These are phyloP conservation scores for Jackrogersella minutella DNA, from an alignment of 495 filamentous ascomycete genomes.

Conservation along the genomic window DNA sequence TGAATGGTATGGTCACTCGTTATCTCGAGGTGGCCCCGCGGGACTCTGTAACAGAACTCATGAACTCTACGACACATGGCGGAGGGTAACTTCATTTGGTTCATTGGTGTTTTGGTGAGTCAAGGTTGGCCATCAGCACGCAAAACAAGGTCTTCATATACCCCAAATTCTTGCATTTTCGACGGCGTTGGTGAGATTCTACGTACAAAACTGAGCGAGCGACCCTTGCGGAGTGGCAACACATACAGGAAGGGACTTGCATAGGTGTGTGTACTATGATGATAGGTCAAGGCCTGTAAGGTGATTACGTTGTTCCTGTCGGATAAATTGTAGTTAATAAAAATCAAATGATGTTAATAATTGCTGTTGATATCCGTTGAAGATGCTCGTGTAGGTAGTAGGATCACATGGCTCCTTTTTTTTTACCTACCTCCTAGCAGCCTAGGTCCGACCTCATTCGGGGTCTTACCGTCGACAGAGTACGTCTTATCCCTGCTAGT, in stretches of 20 bases:
- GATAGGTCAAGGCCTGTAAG: neutral
- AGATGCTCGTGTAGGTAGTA: neutral
- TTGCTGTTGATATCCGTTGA: neutral
- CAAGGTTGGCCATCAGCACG: neutral
- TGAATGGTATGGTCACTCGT: neutral
- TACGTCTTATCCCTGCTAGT: constrained; percentile 19
- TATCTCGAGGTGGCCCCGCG: neutral
- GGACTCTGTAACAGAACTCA: neutral
- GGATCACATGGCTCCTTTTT: neutral
- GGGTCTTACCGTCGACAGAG: neutral
- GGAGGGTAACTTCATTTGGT: neutral
- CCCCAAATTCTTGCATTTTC: constrained; percentile 28
- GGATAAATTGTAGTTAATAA: neutral
- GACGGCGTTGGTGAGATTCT: constrained; percentile 18
- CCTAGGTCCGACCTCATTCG: constrained; percentile 26
- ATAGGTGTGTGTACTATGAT: neutral
- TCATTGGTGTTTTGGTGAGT: constrained; percentile 2
- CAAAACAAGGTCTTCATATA: constrained; percentile 10
- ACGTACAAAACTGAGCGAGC: neutral
- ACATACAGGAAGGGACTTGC: neutral
- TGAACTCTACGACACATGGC: neutral
- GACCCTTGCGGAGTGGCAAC: neutral
- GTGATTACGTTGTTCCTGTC: neutral
- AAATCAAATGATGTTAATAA: neutral
- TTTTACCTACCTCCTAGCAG: neutral